These are phyloP conservation scores for Penicillium sp. DNA, from an alignment of 2,329 filamentous ascomycete species.

Conservation along the genomic window DNA sequence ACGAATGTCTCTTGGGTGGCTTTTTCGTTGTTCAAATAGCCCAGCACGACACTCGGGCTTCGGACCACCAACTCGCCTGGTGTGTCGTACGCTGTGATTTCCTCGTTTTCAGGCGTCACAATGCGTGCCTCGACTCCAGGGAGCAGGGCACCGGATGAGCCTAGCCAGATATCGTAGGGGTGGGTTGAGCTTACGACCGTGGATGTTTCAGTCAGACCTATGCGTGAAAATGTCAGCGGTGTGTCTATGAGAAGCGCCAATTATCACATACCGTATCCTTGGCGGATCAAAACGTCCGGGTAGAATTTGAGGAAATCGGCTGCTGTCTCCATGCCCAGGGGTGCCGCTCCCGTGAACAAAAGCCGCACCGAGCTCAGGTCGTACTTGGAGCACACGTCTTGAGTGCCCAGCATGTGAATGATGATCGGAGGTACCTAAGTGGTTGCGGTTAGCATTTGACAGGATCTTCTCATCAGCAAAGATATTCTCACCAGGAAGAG, in stretches of 20 bases:
- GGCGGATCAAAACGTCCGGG: conserved; percentile 65
- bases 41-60: conserved; percentile 72
- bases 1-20: conserved; percentile 80
- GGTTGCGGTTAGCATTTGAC: not conserved
- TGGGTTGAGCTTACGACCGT: conserved; percentile 65
- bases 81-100: conserved; percentile 68
- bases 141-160: conserved; percentile 70
- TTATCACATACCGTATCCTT: conserved; percentile 63
- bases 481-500: conserved; percentile 61
- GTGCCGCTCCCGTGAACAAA: conserved; percentile 75
- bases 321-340: conserved; percentile 71
- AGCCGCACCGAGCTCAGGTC: conserved; percentile 67
- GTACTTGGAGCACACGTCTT: conserved; percentile 61
- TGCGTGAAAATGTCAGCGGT: not conserved
- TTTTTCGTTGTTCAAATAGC: conserved; percentile 83
- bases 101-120: conserved; percentile 65
- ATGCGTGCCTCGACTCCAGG: conserved; percentile 66
- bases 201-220: conserved; percentile 72
- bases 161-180: conserved; percentile 64
- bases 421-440: conserved; percentile 74
- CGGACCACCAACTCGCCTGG: conserved; percentile 81
- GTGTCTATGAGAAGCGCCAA: not conserved
- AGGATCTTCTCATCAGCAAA: not conserved
- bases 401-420: conserved; percentile 69
- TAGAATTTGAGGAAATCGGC: conserved; percentile 62